Evolutionary conservation across 192 early-diverging fungal genomes (phyloP), one percentile per base, ranked within the genome.

Genomic region (Nowakowskiella sp.): DNA sequence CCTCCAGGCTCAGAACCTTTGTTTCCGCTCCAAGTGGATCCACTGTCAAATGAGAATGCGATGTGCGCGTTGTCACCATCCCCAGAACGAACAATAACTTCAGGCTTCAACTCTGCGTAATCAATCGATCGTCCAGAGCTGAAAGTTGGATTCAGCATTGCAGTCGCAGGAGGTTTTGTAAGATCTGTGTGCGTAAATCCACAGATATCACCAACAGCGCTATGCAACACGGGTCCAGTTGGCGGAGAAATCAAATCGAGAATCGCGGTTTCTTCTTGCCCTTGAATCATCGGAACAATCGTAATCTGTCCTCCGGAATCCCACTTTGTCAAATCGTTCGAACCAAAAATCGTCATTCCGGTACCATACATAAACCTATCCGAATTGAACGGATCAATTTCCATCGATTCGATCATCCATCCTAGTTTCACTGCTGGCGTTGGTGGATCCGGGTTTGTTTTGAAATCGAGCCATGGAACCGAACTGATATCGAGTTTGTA

Each of bases 381-480:
- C 25, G 49, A 51, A 10, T 51, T 51, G 45, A 51, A 51, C 25
- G 49, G 49, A 32, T 51, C 49, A 10, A 51, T 51, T 28, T 28
- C 49, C 13, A 51, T 39, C 7, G 26, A 28, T 47, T 51, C 49
- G 45, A 51, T 51, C 49, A 51, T 51, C 49, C 49, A 51, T 42
- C 49, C 49, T 28, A 51, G 45, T 9, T 51, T 51, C 9, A 24
- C 25, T 0, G 49, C 45, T 13, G 49, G 49, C 13, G 26, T 44
- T 47, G 49, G 49, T 13, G 13, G 13, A 51, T 39, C 45, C 25
- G 28, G 49, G 10, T 51, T 26, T 24, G 9, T 51, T 25, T 51
- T 8, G 13, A 42, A 27, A 10, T 51, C 31, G 45, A 51, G 28
- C 49, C 49, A 51, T 51, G 26, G 26, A 47, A 46, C 28, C 28